A percentile compares a stretch with the other conserved stretches of the same genome.
Evolutionary conservation across 2,329 filamentous ascomycete genomes (phyloP).

Genomic region (Lanzia echinophila): DNA sequence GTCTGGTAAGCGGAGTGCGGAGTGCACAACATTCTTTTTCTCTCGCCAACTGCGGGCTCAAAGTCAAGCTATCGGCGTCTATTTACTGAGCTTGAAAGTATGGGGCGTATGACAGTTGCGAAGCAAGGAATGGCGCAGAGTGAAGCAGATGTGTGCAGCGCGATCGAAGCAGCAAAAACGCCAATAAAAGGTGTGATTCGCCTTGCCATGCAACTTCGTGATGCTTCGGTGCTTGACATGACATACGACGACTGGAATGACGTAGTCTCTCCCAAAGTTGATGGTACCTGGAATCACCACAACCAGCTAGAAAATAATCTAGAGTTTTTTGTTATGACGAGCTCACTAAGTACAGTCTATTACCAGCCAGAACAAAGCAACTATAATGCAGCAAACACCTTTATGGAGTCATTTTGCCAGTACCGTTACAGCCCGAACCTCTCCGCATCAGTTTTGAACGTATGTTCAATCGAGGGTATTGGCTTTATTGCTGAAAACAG

Average conservation of each 20-base stretch:
- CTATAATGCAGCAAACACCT: slow-evolving; percentile 11
- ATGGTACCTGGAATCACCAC: slow-evolving; percentile 49
- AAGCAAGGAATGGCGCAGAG: background rate
- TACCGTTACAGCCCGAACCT: background rate
- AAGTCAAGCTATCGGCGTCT: slow-evolving; percentile 1
- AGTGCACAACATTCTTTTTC: background rate
- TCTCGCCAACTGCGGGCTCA: background rate
- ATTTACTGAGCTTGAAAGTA: background rate
- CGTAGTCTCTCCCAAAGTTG: slow-evolving; percentile 45
- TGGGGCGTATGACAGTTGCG: background rate
- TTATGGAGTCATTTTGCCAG: background rate
- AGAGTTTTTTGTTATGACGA: slow-evolving; percentile 35
- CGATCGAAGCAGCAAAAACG: background rate
- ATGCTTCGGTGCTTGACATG: background rate
- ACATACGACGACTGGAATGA: slow-evolving; percentile 32
- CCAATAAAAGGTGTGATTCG: slow-evolving; percentile 25
- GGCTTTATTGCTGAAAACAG: background rate
- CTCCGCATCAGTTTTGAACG: background rate
- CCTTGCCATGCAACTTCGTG: slow-evolving; percentile 24
- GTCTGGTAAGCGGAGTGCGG: slow-evolving; percentile 30
- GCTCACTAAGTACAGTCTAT: slow-evolving; percentile 28
- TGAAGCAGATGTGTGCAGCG: background rate
- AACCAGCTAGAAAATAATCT: slow-evolving; percentile 14
- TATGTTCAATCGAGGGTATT: background rate
- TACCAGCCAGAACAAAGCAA: slow-evolving; percentile 19